Evolutionary conservation across 805 yeast species (phyloP), one percentile per base, ranked within the genome.

Genomic region (Nakazawaea ishiwadae): DNA sequence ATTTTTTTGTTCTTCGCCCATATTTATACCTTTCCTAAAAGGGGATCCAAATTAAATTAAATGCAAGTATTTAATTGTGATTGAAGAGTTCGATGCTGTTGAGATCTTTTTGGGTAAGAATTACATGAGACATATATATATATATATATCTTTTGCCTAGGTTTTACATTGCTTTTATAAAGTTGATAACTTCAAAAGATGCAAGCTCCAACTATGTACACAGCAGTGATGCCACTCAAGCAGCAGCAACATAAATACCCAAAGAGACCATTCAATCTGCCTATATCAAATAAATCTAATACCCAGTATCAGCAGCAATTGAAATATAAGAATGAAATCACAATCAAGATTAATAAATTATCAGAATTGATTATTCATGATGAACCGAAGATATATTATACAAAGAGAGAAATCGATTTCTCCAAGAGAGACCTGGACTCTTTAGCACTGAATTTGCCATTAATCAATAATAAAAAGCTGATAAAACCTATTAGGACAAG

Each of bases 281-380:
- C 39, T 1, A 36, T 36, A 9, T 36, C 39, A 7, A 36, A 28
- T 31, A 38, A 38, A 18, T 31, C 35, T 14, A 38, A 38, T n/a
- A 29, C 28, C 14, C 36, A 31, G 16, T 30, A 31, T 12, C 35
- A 38, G 17, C 42, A 14, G 31, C 19, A 17, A 7, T 31, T 38
- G 31, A 26, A 38, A 17, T 27, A 20, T 24, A 38, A 31, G 31
- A 38, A 31, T 24, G 42, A 38, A 16, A 38, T 31, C 20, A 39
- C 43, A 6, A 35, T 40, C 4, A 34, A 40, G 18, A 40, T 40
- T 31, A 40, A 40, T 24, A 33, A n/a, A 23, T 28, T 40, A 15
- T 18, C 31, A 8, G 43, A 40, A 29, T 29, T 40, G 21, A 18
- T 11, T 4, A 33, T 9, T 5, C 31, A 24, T n/a, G 42, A 39